These are phyloP conservation scores for Metarhizium guizhouense DNA, from an alignment of 2,329 filamentous ascomycete species.

Conservation along the genomic window DNA sequence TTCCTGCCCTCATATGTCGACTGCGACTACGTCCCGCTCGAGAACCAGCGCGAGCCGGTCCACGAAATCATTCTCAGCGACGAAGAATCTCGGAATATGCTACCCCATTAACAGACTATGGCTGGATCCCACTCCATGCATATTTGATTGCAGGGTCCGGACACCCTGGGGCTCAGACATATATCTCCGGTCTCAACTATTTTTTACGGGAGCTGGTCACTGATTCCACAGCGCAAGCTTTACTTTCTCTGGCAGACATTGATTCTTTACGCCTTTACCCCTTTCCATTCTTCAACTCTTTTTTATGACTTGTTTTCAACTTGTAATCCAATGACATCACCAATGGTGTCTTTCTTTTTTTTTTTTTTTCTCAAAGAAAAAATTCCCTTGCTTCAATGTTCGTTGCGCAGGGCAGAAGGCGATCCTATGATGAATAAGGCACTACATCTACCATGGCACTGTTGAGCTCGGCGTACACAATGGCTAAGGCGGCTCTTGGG, in stretches of 20 bases:
- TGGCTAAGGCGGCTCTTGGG: not conserved
- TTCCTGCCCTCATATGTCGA: conserved; percentile 73
- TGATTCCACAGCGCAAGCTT: not conserved
- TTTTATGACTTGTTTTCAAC: not conserved
- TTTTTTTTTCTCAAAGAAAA: not conserved
- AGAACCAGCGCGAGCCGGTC: conserved; percentile 67
- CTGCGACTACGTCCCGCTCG: conserved; percentile 65
- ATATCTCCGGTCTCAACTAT: not conserved
- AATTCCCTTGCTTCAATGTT: not conserved
- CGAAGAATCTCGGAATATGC: conserved; percentile 61
- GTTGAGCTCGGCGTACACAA: not conserved
- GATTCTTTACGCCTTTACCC: not conserved
- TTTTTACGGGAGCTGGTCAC: not conserved
- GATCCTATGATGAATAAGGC: not conserved
- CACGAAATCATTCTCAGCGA: conserved; percentile 71
- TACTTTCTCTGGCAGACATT: not conserved
- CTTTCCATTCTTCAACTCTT: not conserved
- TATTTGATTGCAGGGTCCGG: not conserved
- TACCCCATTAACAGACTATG: conserved; percentile 45
- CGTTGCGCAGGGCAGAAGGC: not conserved
- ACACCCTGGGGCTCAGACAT: conserved; percentile 3
- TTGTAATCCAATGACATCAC: not conserved
- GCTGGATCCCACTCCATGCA: conserved; percentile 4
- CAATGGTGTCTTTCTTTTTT: not conserved
- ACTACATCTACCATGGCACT: not conserved